A percentile compares a stretch with the other conserved stretches of the same genome.
Evolutionary conservation across 2,329 filamentous ascomycete species (phyloP).

Genomic region (Xylaria sp.): DNA sequence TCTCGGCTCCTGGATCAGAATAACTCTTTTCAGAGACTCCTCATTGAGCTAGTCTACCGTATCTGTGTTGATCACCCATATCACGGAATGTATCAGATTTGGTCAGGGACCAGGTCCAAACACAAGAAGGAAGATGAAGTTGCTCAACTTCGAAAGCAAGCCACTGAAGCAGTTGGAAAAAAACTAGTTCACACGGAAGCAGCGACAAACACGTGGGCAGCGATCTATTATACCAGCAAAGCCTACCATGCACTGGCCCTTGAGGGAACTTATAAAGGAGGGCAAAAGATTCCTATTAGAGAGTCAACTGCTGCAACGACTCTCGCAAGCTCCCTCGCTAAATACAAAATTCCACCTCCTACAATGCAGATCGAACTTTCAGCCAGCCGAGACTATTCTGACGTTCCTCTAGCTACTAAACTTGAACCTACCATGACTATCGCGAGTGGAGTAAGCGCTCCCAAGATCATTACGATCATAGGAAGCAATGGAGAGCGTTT

Average conservation of each 20-base stretch:
- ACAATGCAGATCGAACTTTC: conserved; percentile 87
- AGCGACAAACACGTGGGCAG: conserved; percentile 71
- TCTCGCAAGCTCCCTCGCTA: conserved; percentile 71
- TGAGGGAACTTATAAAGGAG: conserved; percentile 75
- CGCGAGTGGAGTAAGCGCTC: conserved; percentile 89
- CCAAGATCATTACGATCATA: conserved; percentile 88
- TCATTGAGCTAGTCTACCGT: conserved; percentile 78
- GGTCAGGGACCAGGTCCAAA: conserved; percentile 79
- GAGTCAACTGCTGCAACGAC: conserved; percentile 71
- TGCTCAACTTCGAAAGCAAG: conserved; percentile 77
- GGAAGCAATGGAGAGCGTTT: conserved; percentile 82
- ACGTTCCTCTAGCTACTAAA: conserved; percentile 77
- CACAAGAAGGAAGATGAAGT: conserved; percentile 78
- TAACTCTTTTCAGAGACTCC: conserved; percentile 77
- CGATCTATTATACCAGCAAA: conserved; percentile 79
- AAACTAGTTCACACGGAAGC: conserved; percentile 65
- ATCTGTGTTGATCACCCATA: conserved; percentile 95
- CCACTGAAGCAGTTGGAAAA: conserved; percentile 75
- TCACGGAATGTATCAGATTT: conserved; percentile 97
- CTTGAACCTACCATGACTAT: conserved; percentile 84
- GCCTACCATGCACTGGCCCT: conserved; percentile 72
- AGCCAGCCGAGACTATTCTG: conserved; percentile 77
- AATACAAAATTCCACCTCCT: conserved; percentile 82
- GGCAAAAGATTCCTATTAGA: conserved; percentile 68
- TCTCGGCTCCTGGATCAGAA: conserved; percentile 84